These are phyloP conservation scores for Epichloe sibirici DNA, from an alignment of 2,329 filamentous ascomycete species.

Conservation along the genomic window DNA sequence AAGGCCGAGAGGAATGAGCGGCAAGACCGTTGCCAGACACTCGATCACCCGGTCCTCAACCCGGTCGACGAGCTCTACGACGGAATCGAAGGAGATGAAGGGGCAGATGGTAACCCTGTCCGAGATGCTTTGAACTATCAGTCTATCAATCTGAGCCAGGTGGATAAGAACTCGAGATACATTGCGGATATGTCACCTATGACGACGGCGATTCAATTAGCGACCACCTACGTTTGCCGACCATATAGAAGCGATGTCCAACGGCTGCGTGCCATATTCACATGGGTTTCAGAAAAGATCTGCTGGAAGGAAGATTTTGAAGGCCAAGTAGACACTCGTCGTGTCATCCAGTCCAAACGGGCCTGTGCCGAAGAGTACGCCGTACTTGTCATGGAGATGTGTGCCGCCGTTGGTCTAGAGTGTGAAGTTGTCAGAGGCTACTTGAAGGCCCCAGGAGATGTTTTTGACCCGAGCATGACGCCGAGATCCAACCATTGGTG, in stretches of 20 bases:
- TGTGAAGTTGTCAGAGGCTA: conserved; percentile 83
- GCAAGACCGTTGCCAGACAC: conserved; percentile 83
- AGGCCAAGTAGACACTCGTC: conserved; percentile 67
- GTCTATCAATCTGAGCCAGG: conserved; percentile 66
- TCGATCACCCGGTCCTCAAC: conserved; percentile 78
- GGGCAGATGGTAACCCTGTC: conserved; percentile 73
- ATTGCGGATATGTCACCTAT: conserved; percentile 70
- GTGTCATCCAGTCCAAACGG: conserved; percentile 72
- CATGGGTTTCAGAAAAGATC: conserved; percentile 91
- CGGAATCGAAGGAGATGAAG: conserved; percentile 80
- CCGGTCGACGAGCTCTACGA: conserved; percentile 83
- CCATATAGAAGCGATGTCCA: conserved; percentile 93
- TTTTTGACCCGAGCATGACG: conserved; percentile 66
- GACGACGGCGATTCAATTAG: conserved; percentile 69
- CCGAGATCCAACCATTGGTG: conserved; percentile 94
- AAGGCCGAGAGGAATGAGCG: conserved; percentile 77
- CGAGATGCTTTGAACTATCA: conserved; percentile 70
- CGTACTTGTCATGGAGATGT: conserved; percentile 84
- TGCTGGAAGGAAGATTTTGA: conserved; percentile 93
- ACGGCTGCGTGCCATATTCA: conserved; percentile 85
- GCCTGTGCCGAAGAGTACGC: conserved; percentile 86
- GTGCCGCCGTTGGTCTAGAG: conserved; percentile 72
- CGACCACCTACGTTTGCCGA: conserved; percentile 84
- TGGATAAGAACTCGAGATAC: conserved; percentile 94
- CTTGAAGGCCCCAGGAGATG: conserved; percentile 79